These are phyloP conservation scores for Solanum ossicruentum DNA, from an alignment of 257 asterid genomes.

Conservation along the genomic window DNA sequence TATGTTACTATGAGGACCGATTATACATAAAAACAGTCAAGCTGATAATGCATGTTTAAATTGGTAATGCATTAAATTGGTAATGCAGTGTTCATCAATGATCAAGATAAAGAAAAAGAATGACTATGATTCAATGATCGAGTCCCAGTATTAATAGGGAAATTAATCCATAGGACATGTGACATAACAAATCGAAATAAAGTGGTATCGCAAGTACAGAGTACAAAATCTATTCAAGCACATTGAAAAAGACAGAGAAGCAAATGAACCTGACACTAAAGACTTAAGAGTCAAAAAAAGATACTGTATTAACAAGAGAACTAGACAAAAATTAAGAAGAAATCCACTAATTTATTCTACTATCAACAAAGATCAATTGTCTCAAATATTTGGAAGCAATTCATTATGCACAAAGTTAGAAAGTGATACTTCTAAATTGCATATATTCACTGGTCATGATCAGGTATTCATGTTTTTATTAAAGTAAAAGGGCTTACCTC, in stretches of 20 bases:
- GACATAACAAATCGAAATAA: neutral
- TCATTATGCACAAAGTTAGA: neutral
- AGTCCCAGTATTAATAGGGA: neutral
- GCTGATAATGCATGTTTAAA: neutral
- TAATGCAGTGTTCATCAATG: neutral
- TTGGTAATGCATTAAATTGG: neutral
- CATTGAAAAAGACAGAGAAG: neutral
- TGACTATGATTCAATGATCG: neutral
- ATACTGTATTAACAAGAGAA: neutral
- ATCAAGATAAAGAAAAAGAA: neutral
- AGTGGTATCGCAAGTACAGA: neutral
- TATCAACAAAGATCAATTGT: neutral
- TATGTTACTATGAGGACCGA: neutral
- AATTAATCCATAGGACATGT: neutral
- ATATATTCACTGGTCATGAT: neutral
- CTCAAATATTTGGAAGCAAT: neutral
- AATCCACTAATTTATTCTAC: neutral
- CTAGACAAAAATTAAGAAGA: neutral
- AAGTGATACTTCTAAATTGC: neutral
- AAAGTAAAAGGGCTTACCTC: slow-evolving; percentile 37
- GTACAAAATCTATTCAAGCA: neutral
- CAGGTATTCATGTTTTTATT: neutral
- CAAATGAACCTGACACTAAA: neutral
- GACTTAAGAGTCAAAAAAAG: neutral
- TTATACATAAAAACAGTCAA: neutral